Conservation (phyloP, 352 stramenopile genomes). For the Pythium phragmiticola region DNA sequence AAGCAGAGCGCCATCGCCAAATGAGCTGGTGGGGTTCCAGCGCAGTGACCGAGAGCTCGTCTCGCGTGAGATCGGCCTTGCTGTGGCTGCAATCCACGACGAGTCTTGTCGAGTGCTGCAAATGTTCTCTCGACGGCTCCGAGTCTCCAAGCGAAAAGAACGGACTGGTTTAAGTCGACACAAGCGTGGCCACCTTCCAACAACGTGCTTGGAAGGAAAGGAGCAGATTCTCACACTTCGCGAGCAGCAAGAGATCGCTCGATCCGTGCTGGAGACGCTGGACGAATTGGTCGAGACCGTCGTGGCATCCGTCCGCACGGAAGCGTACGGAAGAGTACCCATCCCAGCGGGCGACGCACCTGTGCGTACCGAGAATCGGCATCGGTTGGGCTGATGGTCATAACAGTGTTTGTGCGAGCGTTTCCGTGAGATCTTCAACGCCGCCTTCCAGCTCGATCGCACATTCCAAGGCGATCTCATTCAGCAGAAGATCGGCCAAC, state of each 20-base stretch:
- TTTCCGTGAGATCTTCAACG: conserved; percentile 40
- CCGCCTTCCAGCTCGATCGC: conserved; percentile 38
- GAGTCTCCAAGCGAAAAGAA: background rate
- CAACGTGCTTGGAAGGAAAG: background rate
- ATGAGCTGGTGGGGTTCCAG: background rate
- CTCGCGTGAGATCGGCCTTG: conserved; percentile 6
- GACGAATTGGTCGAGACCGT: conserved; percentile 19
- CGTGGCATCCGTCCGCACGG: conserved; percentile 3
- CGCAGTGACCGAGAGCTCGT: conserved; percentile 3
- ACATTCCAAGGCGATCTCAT: conserved; percentile 41
- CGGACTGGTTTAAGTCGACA: background rate
- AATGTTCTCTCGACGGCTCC: conserved; percentile 12
- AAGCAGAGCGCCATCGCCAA: background rate
- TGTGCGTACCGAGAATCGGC: conserved; percentile 22
- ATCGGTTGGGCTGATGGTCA: conserved; percentile 15
- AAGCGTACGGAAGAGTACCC: conserved; percentile 8
- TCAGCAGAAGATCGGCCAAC: conserved; percentile 51
- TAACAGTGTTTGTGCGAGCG: conserved; percentile 34
- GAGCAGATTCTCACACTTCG: background rate
- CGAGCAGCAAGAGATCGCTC: conserved; percentile 8
- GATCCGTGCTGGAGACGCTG: conserved; percentile 13
- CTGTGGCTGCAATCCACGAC: background rate
- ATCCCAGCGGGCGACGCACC: conserved; percentile 4
- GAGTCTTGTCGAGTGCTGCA: conserved; percentile 3
- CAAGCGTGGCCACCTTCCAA: background rate